Evolutionary conservation across 306 rosid genomes (phyloP).

Genomic region (Prosopis cineraria): DNA sequence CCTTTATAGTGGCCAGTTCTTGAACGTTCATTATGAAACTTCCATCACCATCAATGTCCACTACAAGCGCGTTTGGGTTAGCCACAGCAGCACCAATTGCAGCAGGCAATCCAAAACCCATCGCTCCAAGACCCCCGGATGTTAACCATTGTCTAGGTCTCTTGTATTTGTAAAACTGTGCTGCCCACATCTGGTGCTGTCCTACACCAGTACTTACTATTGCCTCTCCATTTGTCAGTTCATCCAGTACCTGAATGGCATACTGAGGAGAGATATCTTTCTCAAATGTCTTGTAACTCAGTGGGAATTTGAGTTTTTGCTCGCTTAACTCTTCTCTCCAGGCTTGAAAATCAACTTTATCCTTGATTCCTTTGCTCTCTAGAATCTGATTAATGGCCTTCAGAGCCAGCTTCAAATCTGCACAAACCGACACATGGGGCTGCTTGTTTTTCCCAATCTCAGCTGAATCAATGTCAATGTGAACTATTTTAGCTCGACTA

Average conservation of each 20-base stretch:
- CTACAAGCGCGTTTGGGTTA: conserved; percentile 53
- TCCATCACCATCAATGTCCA: conserved; percentile 91
- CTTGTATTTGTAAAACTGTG: conserved; percentile 72
- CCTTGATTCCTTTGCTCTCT: conserved; percentile 39
- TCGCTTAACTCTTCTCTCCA: conserved; percentile 84
- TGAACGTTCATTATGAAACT: conserved; percentile 90
- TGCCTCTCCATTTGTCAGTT: conserved; percentile 76
- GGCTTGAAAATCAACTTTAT: conserved; percentile 52
- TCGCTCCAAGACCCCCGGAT: conserved; percentile 82
- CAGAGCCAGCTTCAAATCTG: conserved; percentile 72
- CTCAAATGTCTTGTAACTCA: conserved; percentile 70
- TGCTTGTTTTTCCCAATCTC: conserved; percentile 96
- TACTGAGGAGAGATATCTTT: conserved; percentile 83
- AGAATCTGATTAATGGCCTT: conserved; percentile 57
- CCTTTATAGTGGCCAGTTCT: conserved; percentile 77
- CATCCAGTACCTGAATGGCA: conserved; percentile 89
- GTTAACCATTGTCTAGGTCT: conserved; percentile 86
- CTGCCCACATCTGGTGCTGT: conserved; percentile 92
- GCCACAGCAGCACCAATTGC: conserved; percentile 92
- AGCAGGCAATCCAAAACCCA: conserved; percentile 95
- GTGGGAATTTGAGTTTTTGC: conserved; percentile 64
- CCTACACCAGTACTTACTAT: conserved; percentile 90
- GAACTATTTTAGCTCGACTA: conserved; percentile 86
- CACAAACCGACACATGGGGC: conserved; percentile 85
- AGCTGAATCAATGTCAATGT: conserved; percentile 84